phyloP scores from a whole-genome alignment of 306 rosid genomes.

The Arachis stenosperma region DNA sequence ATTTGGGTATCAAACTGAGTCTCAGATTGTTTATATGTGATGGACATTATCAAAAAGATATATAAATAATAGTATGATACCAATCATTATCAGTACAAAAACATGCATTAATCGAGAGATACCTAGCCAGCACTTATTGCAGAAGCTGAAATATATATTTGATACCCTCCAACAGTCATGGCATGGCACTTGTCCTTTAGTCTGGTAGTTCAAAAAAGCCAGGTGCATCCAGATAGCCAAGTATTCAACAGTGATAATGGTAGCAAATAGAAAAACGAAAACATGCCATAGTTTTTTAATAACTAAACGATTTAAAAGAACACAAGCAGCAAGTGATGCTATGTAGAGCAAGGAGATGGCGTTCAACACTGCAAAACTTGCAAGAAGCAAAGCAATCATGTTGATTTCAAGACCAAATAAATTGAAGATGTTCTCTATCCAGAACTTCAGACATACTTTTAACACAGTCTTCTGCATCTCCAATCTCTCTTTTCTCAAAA shows the following conservation, averaged over 20 bases:
- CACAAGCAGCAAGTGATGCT: constrained; percentile 72
- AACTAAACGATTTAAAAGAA: constrained; percentile 65
- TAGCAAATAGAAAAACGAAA: constrained; percentile 79
- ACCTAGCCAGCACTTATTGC: constrained; percentile 93
- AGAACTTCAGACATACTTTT: constrained; percentile 70
- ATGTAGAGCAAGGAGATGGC: constrained; percentile 77
- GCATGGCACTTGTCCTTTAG: constrained; percentile 51
- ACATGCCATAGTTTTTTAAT: constrained; percentile 77
- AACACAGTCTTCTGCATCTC: constrained; percentile 81
- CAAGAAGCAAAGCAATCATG: constrained; percentile 92
- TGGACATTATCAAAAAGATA: constrained; percentile 23
- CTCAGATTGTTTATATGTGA: neutral
- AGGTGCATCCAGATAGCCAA: constrained; percentile 71
- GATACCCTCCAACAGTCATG: constrained; percentile 79
- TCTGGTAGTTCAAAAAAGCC: constrained; percentile 49
- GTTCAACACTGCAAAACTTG: constrained; percentile 87
- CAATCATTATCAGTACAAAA: constrained; percentile 31
- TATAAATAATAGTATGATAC: constrained; percentile 30
- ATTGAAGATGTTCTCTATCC: constrained; percentile 81
- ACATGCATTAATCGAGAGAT: constrained; percentile 45
- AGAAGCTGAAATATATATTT: constrained; percentile 59
- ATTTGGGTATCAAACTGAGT: constrained; percentile 18
- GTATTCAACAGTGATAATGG: constrained; percentile 75
- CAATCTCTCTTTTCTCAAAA: constrained; percentile 81
- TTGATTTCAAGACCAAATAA: constrained; percentile 98